Base-by-base conservation (phyloP, 345 rosid species). In the Citrus mangshanensis region DNA sequence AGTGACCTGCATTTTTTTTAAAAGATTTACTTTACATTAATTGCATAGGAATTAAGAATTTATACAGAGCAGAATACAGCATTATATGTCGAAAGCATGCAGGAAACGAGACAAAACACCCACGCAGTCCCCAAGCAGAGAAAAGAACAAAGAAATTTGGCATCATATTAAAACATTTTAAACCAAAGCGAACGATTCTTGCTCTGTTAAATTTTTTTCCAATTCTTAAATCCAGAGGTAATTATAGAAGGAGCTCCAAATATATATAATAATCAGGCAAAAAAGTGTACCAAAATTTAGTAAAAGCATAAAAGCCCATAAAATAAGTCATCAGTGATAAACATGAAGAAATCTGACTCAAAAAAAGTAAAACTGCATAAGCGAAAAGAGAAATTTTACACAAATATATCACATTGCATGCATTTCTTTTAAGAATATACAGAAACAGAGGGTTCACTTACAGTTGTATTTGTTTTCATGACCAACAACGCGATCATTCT, bases 391-490 rank as follows among this genome's bases (percentile, higher is more conserved):
- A 16, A 30, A 64, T 28, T 14, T 28, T 64, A 64, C 18, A 30
- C 5, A 0, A 30, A 28, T 14, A 12, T 30, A 35, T 35, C 42
- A 3, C 14, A 35, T 66, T 66, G 14, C 12, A 35, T 19, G 35
- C 68, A 64, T 32, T 32, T 9, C 22, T 32, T 34, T 1, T 19
- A 65, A 65, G 42, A 65, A 34, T 19, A 66, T 34, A 19, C 1
- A 8, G 8, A 38, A 38, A 34, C 24, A 69, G 24, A 46, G 64
- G 9, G 64, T 78, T 34, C 10, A 79, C 97, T 89, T 87, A 95
- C 97, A 95, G 75, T 90, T 93, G 83, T 93, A 95, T 78, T 95
- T 95, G 67, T 91, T 86, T 61, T 87, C 95, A 78, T 95, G 98
- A 68, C 98, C 98, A 37, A 92, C 91, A 68, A 91, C 97, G 25